Evolutionary conservation across 176 grass and related monocot species (phyloP), one percentile per base, ranked within the genome.

Genomic region (Musa itinerans): DNA sequence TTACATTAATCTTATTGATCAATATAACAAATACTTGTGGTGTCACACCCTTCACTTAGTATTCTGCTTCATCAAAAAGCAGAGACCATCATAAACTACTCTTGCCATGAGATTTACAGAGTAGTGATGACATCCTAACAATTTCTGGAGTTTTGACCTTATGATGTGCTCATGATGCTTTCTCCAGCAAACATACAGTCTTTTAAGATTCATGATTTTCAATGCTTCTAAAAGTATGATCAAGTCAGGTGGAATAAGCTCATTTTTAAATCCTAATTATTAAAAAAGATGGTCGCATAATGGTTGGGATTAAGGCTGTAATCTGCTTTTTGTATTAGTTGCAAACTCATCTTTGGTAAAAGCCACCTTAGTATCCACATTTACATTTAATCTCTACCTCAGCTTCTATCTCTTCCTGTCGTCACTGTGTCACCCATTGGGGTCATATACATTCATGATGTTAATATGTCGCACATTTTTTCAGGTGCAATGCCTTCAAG

Each of bases 401-500:
- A 8, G 58, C 16, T 69, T 69, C 2, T 48, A 7, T 10, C 14
- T 34, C 1, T 51, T 12, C 52, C 56, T 79, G 80, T 49, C 73
- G 76, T 1, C 55, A 56, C 4, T 43, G 4, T 43, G 13, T n/a
- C 1, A 50, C 62, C 66, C 24, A n/a, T 78, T 73, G 17, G 17
- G 58, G 64, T 78, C 24, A 65, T 29, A 27, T 71, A 16, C 15
- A 11, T 65, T 34, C 34, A 43, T 54, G 9, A 17, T 76, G 51
- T 67, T 78, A 65, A 79, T 66, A 74, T 72, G 43, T 70, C 78
- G 16, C 25, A 20, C 26, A 61, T 29, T 10, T 85, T 3, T 83
- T 73, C 65, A 99, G 95, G 95, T 99, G 50, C 95, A 90, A n/a
- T 99, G 95, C 74, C 88, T 99, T 78, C 88, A 81, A 89, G 95